Percentiles rank a stretch among this genome's conserved stretches.
phyloP scores from a whole-genome alignment of 2,329 filamentous ascomycete species.

The Dactylellina haptotyla region DNA sequence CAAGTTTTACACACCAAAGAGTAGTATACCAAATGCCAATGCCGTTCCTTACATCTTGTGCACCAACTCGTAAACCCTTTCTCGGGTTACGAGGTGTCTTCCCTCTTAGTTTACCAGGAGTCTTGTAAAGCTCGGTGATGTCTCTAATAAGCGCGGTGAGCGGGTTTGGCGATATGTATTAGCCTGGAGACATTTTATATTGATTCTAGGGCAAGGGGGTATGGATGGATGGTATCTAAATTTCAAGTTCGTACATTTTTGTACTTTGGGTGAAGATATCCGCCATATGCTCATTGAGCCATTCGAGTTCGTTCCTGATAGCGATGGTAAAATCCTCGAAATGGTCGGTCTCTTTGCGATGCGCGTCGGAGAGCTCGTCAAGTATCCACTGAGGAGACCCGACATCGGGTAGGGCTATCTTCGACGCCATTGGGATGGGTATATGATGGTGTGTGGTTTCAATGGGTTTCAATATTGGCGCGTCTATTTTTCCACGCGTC shows the following conservation, averaged over 20 bases:
- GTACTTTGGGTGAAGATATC: constrained; percentile 80
- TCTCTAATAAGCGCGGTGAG: constrained; percentile 76
- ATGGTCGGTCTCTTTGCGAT: constrained; percentile 80
- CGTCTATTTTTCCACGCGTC: too few species aligned
- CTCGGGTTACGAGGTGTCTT: constrained; percentile 79
- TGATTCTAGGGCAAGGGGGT: too few species aligned
- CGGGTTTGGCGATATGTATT: too few species aligned
- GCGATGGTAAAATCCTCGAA: constrained; percentile 93
- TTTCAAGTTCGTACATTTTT: constrained; percentile 29
- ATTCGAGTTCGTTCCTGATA: constrained; percentile 92
- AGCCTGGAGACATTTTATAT: too few species aligned
- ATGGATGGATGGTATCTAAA: too few species aligned
- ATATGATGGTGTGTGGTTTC: neutral
- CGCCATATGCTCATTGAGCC: constrained; percentile 98
- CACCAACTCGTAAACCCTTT: constrained; percentile 62
- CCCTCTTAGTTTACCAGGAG: constrained; percentile 81
- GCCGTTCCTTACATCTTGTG: constrained; percentile 3
- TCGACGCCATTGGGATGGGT: constrained; percentile 32
- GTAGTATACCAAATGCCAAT: neutral
- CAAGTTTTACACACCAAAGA: too few species aligned
- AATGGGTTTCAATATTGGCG: too few species aligned
- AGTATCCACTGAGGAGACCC: constrained; percentile 86
- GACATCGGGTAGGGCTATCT: constrained; percentile 62
- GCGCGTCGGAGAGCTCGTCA: constrained; percentile 81
- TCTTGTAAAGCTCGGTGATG: constrained; percentile 95